A percentile compares a stretch with the other conserved stretches of the same genome.
Conservation (phyloP, 1,284 basidiomycete genomes). For the Cryptococcus sp. region DNA sequence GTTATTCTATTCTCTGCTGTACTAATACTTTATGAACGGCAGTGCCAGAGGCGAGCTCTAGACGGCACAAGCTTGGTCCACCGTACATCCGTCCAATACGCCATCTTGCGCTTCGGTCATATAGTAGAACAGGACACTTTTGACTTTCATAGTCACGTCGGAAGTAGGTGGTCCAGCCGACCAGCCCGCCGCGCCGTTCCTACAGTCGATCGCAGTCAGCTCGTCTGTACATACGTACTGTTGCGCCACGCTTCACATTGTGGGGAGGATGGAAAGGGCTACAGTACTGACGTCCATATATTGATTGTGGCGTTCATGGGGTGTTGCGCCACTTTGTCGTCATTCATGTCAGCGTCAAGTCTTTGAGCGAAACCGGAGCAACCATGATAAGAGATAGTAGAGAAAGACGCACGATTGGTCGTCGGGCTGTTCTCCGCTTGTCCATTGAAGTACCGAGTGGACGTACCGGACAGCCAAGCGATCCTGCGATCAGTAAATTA, state of each 20-base stretch:
- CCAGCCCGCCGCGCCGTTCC: constrained; percentile 10
- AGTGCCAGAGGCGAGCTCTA: neutral
- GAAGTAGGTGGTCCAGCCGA: neutral
- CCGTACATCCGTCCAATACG: constrained; percentile 2
- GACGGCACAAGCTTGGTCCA: constrained; percentile 12
- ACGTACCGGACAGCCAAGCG: constrained; percentile 12
- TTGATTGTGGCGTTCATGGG: no score
- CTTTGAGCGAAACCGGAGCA: no score
- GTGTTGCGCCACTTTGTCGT: no score
- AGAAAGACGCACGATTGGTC: constrained; percentile 5
- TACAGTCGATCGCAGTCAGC: neutral
- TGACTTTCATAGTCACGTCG: constrained; percentile 9
- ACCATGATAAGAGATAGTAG: neutral
- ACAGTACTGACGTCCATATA: no score
- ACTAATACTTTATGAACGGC: no score
- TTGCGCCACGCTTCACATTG: no score
- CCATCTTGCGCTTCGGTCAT: constrained; percentile 7
- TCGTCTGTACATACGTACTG: neutral
- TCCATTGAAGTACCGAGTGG: constrained; percentile 14
- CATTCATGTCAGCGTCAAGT: no score
- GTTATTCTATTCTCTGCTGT: no score
- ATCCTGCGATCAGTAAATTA: constrained; percentile 3
- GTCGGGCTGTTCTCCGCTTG: constrained; percentile 5
- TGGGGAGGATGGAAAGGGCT: neutral
- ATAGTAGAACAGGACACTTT: constrained; percentile 16